These are phyloP conservation scores for Globisporangium middletonii DNA, from an alignment of 352 stramenopile species.

Conservation along the genomic window DNA sequence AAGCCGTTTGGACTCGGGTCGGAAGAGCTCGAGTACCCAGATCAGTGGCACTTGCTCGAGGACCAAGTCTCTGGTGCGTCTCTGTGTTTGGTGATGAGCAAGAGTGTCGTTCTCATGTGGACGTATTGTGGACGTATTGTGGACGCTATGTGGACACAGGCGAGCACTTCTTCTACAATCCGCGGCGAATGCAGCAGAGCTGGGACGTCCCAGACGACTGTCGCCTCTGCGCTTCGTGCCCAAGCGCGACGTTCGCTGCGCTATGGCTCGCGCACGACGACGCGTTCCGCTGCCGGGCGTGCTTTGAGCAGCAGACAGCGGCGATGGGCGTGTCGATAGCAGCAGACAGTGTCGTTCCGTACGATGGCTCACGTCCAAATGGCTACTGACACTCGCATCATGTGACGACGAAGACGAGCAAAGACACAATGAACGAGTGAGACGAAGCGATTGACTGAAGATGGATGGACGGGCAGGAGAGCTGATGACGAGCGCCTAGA, in stretches of 20 bases:
- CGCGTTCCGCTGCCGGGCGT: conserved; percentile 41
- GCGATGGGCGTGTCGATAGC: conserved; percentile 11
- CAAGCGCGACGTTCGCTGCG: conserved; percentile 26
- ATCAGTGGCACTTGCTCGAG: conserved; percentile 29
- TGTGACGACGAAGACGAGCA: not conserved
- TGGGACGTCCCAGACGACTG: conserved; percentile 56
- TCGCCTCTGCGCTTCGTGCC: conserved; percentile 32
- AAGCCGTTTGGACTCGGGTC: conserved; percentile 53
- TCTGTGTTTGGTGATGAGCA: too few relatives aligned
- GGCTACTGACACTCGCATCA: conserved; percentile 1
- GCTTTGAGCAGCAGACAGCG: conserved; percentile 22
- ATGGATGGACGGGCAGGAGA: not conserved
- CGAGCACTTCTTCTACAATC: conserved; percentile 70
- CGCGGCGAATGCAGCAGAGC: conserved; percentile 38
- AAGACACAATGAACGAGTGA: not conserved
- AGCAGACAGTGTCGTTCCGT: conserved; percentile 27
- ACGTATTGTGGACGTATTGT: not conserved
- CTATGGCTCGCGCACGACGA: conserved; percentile 45
- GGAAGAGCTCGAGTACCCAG: conserved; percentile 47
- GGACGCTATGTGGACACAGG: conserved; percentile 28
- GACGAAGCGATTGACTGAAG: too few relatives aligned
- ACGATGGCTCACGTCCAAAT: conserved; percentile 43
- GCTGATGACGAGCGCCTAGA: conserved; percentile 19
- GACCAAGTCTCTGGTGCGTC: too few relatives aligned
- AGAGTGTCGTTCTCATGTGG: conserved; percentile 26